Evolutionary conservation across 345 rosid genomes (phyloP).

Genomic region (Salix exigua): DNA sequence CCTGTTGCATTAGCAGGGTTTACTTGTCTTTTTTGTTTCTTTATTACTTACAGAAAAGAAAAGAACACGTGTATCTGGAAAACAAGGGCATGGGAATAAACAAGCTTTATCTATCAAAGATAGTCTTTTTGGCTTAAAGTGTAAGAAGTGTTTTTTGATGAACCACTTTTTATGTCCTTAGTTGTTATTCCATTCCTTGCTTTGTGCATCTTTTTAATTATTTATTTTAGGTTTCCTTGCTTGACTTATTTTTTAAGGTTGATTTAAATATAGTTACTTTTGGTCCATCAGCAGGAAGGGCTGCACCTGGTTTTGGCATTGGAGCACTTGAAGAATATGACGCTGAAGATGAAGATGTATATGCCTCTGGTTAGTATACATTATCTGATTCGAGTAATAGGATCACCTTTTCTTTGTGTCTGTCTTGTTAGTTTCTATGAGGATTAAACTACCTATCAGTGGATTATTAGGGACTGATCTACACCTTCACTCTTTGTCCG

Average conservation of each 20-base stretch:
- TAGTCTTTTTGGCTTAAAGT: conserved; percentile 66
- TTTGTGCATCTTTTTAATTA: conserved; percentile 14
- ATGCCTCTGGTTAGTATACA: conserved; percentile 50
- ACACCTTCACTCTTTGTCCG: background rate
- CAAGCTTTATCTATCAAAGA: conserved; percentile 57
- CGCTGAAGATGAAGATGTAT: conserved; percentile 95
- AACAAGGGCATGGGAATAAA: conserved; percentile 40
- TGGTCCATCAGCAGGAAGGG: conserved; percentile 74
- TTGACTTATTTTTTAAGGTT: conserved; percentile 12
- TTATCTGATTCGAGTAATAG: background rate
- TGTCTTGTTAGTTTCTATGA: background rate
- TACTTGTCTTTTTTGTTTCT: conserved; percentile 11
- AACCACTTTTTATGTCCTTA: conserved; percentile 2
- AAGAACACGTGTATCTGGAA: conserved; percentile 51
- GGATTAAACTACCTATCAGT: background rate
- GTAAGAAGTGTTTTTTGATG: conserved; percentile 45
- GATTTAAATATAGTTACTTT: conserved; percentile 37
- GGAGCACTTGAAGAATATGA: conserved; percentile 97
- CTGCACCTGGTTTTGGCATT: conserved; percentile 95
- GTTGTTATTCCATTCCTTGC: background rate
- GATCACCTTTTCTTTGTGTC: background rate
- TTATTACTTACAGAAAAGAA: conserved; percentile 56
- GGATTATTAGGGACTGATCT: background rate
- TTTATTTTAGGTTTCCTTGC: conserved; percentile 7
- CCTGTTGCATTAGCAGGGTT: conserved; percentile 6